Base-by-base conservation (phyloP, 2,329 filamentous ascomycete genomes). In the Penicillium sp. region DNA sequence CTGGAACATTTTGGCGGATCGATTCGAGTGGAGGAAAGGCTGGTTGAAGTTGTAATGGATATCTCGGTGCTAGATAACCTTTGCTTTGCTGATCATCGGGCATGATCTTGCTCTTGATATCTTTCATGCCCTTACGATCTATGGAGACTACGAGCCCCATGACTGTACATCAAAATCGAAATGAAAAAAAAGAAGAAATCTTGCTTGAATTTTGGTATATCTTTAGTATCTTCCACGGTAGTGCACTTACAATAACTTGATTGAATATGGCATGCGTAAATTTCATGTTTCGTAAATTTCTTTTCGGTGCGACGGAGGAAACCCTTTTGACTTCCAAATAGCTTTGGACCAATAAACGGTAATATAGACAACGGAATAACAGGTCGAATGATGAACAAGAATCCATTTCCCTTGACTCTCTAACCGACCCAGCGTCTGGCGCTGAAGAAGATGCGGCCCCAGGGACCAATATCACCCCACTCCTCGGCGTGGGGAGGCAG, bases 381-480 rank as follows among this genome's bases (percentile, higher is more conserved):
- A 53, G 13, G n/a, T 9, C 24, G 47, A 36, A 58, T 44, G 16
- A 21, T 21, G 26, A 41, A 49, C 28, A 18, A 45, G 39, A 41
- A 24, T 21, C 9, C 16, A 39, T 21, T 23, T 39, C 18, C 13
- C 36, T 23, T 39, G 36, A 21, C 18, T 5, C 23, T 52, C 51
- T 69, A 86, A 49, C 89, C 89, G 65, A 95, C 88, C 92, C 92
- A 96, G 71, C 86, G 83, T 70, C 92, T 86, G 6, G 89, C 91
- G 68, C 89, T 95, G 76, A 85, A 86, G 77, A 96, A 96, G 76
- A 96, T 80, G 66, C 89, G 81, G 58, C 87, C 79, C 91, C 91
- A 96, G 18, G 92, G 90, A 1, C 90, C 89, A 68, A 87, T 87
- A 61, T 91, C 87, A 26, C 88, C 89, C 88, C 88, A 92, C 56